phyloP scores from a whole-genome alignment of 306 rosid genomes.

The Coriaria nepalensis region DNA sequence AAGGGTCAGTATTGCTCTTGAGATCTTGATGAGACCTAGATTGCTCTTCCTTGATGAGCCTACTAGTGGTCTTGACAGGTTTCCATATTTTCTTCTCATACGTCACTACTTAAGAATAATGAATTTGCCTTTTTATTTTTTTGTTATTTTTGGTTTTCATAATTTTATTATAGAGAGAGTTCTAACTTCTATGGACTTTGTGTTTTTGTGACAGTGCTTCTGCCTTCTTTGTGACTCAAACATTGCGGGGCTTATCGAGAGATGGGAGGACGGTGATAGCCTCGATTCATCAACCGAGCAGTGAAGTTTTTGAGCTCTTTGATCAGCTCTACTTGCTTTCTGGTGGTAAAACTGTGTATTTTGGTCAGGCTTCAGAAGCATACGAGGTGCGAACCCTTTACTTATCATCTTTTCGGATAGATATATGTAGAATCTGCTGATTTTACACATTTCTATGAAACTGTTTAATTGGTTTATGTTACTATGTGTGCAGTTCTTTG shows the following conservation, averaged over 20 bases:
- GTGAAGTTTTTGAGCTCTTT: conserved; percentile 95
- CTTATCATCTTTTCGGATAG: neutral
- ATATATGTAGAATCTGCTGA: neutral
- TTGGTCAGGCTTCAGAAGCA: conserved; percentile 85
- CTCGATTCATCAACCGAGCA: conserved; percentile 94
- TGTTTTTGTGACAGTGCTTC: conserved; percentile 60
- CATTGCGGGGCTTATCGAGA: conserved; percentile 69
- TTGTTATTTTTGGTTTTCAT: neutral
- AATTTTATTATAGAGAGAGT: neutral
- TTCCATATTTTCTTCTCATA: neutral
- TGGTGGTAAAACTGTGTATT: conserved; percentile 87
- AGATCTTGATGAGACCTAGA: conserved; percentile 82
- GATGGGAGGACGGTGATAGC: conserved; percentile 95
- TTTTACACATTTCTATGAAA: neutral
- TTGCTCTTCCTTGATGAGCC: conserved; percentile 94
- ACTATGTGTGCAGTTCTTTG: conserved; percentile 54
- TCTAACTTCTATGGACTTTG: conserved; percentile 6
- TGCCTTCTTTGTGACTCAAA: conserved; percentile 92
- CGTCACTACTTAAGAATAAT: too few species aligned
- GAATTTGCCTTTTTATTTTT: neutral
- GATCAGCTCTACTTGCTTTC: conserved; percentile 86
- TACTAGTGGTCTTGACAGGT: conserved; percentile 98
- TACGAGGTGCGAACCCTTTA: conserved; percentile 43
- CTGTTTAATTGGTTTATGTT: neutral
- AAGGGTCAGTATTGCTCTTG: conserved; percentile 91